Evolutionary conservation across 2,329 filamentous ascomycete genomes (phyloP), one percentile per base, ranked within the genome.

Genomic region (Aspergillus fructus): DNA sequence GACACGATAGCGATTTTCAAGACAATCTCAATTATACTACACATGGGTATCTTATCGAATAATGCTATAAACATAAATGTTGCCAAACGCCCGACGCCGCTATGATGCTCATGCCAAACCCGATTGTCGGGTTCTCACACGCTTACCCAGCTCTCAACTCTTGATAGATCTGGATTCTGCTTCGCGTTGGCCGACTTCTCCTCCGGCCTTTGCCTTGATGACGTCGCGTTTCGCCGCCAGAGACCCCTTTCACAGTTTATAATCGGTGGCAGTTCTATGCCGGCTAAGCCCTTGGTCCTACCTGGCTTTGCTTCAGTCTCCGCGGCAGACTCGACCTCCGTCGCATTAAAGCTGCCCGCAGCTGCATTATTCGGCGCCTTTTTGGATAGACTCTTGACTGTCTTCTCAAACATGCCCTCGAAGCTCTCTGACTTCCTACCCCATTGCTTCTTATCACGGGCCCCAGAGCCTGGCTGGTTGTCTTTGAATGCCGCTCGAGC

Each of bases 211-310:
- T 69, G 71, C 58, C 70, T 72, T 53, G 63, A 65, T 5, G 70
- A 65, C 30, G 71, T 66, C 27, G 73, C 73, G 56, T 79, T 79
- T n/a, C 68, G 65, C 57, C 83, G 79, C 81, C 84, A 87, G 62
- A 82, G 82, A 42, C 78, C 77, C 64, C 82, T 79, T 59, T 87
- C 84, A 58, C 84, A 84, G 64, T 88, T 88, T 51, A 88, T 84
- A 50, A 79, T 77, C 11, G 79, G 79, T 4, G 78, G 78, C 54
- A 81, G 59, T 55, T 79, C 78, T 17, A 76, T 64, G 50, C 69
- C 70, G 60, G 64, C 66, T 34, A 68, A 65, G n/a, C 62, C 55
- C 47, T 70, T 73, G 13, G 64, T 56, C 37, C 63, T 61, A 9
- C 56, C 30, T 12, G 59, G 46, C 49, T 71, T 69, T n/a, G 53